These are phyloP conservation scores for Toxicodendron radicans DNA, from an alignment of 345 rosid genomes.

Conservation along the genomic window DNA sequence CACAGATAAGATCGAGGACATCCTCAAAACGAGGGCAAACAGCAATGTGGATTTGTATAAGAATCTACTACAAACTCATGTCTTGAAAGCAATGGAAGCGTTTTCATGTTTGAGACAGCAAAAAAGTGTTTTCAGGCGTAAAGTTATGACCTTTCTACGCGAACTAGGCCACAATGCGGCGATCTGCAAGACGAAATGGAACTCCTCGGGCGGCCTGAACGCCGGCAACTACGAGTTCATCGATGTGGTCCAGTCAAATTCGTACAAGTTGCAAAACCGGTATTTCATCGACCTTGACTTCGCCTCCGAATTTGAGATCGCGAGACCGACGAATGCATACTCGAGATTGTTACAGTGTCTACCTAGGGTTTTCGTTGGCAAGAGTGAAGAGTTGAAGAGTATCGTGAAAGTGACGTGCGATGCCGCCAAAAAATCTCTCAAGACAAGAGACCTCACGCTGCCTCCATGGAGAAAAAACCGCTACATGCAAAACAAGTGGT, in stretches of 20 bases:
- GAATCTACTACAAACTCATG: slow-evolving; percentile 40
- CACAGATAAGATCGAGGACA: slow-evolving; percentile 35
- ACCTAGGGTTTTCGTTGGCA: slow-evolving; percentile 64
- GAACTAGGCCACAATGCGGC: slow-evolving; percentile 86
- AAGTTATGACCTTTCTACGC: slow-evolving; percentile 58
- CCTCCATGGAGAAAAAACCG: slow-evolving; percentile 97
- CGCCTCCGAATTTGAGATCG: slow-evolving; percentile 73
- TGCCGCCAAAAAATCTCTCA: slow-evolving; percentile 67
- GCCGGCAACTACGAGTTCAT: slow-evolving; percentile 82
- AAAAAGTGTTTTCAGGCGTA: slow-evolving; percentile 45
- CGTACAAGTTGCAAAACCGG: slow-evolving; percentile 28
- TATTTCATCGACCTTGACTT: slow-evolving; percentile 79
- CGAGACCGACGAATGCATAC: slow-evolving; percentile 76
- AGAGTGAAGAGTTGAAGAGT: slow-evolving; percentile 59
- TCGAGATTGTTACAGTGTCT: slow-evolving; percentile 38
- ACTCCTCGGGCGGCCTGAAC: slow-evolving; percentile 49
- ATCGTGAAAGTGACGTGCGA: slow-evolving; percentile 53
- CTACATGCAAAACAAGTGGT: slow-evolving; percentile 89
- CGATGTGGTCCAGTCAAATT: slow-evolving; percentile 52
- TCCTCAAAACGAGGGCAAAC: slow-evolving; percentile 14
- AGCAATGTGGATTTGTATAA: slow-evolving; percentile 44
- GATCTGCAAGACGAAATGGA: slow-evolving; percentile 85
- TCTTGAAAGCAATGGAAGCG: slow-evolving; percentile 46
- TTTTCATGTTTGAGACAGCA: slow-evolving; percentile 35
- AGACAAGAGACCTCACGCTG: slow-evolving; percentile 52